Base-by-base conservation (phyloP, 257 asterid genomes). In the Fraxinus cuspidata region DNA sequence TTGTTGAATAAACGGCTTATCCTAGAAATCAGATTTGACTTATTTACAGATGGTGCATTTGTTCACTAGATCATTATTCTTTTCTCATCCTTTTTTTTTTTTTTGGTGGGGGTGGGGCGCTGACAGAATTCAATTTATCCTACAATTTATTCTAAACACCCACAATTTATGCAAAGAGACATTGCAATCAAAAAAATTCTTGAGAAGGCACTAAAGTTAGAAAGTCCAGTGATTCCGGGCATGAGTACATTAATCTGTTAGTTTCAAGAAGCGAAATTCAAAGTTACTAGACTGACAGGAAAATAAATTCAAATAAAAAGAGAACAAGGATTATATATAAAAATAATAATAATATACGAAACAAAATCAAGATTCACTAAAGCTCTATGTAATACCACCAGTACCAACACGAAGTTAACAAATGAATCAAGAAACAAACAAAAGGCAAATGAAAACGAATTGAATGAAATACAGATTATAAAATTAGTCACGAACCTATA, bases 331-430 rank as follows among this genome's bases (percentile, higher is more conserved):
- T 19, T 21, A 35, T 19, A 16, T 0, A 70, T 7, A 19, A 35
- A 19, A 70, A 37, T 18, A 70, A 37, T 18, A 70, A 51, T 58
- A 27, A 72, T 34, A 18, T 72, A 38, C 64, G 7, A 27, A 70
- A 74, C 73, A 75, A 76, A 76, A 82, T 76, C 82, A 65, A 73
- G 60, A 70, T 79, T 70, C 74, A 27, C 70, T 51, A 47, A 38
- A 70, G 75, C 37, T 49, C 78, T 69, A 69, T 37, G 68, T 58
- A 78, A 32, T 67, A 60, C 58, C 40, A 56, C 69, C 56, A 35
- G 70, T 53, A 72, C 74, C 49, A 25, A 37, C 70, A 32, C 4
- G 12, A 80, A 32, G 72, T 78, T 28, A 7, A 72, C 9, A 68
- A 58, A 74, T 53, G 65, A 79, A 70, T 72, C 80, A 66, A 49